A percentile compares a stretch with the other conserved stretches of the same genome.
Evolutionary conservation across 495 filamentous ascomycete genomes (phyloP).

Genomic region (Patellaria atrata): DNA sequence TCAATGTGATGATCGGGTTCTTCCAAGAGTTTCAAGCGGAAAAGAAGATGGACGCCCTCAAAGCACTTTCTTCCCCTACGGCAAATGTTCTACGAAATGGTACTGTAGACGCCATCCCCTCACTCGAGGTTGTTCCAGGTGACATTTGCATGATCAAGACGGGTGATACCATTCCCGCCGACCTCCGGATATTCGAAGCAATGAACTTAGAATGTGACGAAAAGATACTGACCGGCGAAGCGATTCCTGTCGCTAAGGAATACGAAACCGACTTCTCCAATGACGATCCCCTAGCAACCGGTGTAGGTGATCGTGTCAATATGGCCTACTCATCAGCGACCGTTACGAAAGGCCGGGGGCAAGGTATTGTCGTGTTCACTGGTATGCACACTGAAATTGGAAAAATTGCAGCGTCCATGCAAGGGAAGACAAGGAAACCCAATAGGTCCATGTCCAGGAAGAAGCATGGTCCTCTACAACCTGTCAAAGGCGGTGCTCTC

Average conservation of each 20-base stretch:
- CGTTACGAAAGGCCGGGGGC: slow-evolving; percentile 52
- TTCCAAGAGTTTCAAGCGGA: slow-evolving; percentile 17
- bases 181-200: slow-evolving; percentile 56
- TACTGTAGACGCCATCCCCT: slow-evolving; percentile 28
- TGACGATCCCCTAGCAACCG: slow-evolving; percentile 36
- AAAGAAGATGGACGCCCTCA: slow-evolving; percentile 19
- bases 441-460: slow-evolving; percentile 47
- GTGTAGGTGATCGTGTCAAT: slow-evolving; percentile 50
- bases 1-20: slow-evolving; percentile 16
- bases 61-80: slow-evolving; percentile 14
- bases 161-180: slow-evolving; percentile 72
- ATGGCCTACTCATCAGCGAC: slow-evolving; percentile 55
- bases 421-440: slow-evolving; percentile 44
- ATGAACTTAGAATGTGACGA: slow-evolving; percentile 68
- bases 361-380: slow-evolving; percentile 51
- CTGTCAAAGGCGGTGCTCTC: slow-evolving; percentile 39
- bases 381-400: slow-evolving; percentile 77
- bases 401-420: slow-evolving; percentile 58
- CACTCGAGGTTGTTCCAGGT: slow-evolving; percentile 13
- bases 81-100: slow-evolving; percentile 12
- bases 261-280: slow-evolving; percentile 22
- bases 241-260: slow-evolving; percentile 43
- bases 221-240: slow-evolving; percentile 59
- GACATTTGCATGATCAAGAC: slow-evolving; percentile 66
- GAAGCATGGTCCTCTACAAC: slow-evolving; percentile 44